Evolutionary conservation across 148 eudicot species (phyloP), one percentile per base, ranked within the genome.

Genomic region (Spergularia marina): DNA sequence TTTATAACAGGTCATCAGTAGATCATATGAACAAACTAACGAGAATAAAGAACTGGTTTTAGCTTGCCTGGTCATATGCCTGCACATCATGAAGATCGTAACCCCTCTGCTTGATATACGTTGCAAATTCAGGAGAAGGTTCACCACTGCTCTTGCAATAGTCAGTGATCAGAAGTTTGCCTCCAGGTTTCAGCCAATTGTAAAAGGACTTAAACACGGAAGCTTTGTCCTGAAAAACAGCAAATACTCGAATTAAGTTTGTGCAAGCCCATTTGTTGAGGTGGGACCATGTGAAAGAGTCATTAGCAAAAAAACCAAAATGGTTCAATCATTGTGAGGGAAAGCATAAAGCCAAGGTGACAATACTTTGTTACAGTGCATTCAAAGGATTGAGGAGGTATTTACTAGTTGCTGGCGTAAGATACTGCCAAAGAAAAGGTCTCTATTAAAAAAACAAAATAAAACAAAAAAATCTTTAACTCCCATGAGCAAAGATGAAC

Each of bases 151-250:
- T 87, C 80, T 83, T 92, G 86, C 98, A 96, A 82, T 96, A 96
- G 78, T 96, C 99, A 75, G 93, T 88, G 1, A 92, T 92, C 44
- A 96, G 89, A 82, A 96, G 93, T 71, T 88, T 91, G 44, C 99
- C 99, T 53, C 99, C 99, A 5, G 98, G 98, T 83, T 91, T 96
- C 87, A 96, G 82, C 98, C 99, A 96, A 74, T 85, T 86, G 89
- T 86, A 87, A 79, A 96, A 96, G 52, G 91, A 82, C 76, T 78
- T 83, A 78, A 96, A 96, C 53, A 96, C 77, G 47, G 90, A 90
- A n/a, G 95, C 98, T 74, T 96, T 96, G 78, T 96, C 98, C 99
- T 96, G 87, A 74, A 81, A 84, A 59, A 54, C 47, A 20, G 47
- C 13, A 65, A 65, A 41, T 12, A 70, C 18, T 21, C 2, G 53